phyloP scores from a whole-genome alignment of 139 green algal genomes.

The Spirogloea muscicola region DNA sequence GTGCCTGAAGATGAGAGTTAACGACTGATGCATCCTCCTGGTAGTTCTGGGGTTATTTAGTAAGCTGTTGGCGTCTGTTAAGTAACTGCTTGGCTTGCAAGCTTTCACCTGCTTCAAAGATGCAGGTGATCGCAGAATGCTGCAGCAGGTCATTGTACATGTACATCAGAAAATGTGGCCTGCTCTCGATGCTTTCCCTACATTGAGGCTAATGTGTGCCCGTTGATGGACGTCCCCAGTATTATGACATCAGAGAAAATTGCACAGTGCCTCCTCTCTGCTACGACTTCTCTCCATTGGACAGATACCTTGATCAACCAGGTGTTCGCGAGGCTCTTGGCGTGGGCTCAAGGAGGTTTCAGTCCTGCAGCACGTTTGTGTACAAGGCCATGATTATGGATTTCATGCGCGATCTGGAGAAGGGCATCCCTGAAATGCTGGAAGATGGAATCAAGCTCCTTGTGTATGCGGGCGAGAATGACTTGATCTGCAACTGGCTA shows the following conservation, averaged over 20 bases:
- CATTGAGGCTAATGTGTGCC: no score
- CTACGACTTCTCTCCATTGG: conserved; percentile 51
- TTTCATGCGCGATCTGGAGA: conserved; percentile 53
- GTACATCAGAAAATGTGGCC: no score
- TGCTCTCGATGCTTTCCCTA: no score
- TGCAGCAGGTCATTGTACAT: no score
- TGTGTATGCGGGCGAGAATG: conserved; percentile 53
- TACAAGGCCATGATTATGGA: conserved; percentile 48
- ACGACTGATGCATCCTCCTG: no score
- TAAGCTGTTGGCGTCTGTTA: no score
- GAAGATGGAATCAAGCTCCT: conserved; percentile 46
- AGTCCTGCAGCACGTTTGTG: conserved; percentile 29
- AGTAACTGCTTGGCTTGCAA: no score
- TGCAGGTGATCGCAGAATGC: no score
- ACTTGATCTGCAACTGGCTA: conserved; percentile 61
- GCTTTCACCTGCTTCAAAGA: no score
- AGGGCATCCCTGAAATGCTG: conserved; percentile 48
- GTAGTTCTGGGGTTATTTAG: no score
- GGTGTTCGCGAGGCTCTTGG: conserved; percentile 37
- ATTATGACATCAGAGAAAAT: conserved; percentile 54
- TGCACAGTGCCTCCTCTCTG: conserved; percentile 41
- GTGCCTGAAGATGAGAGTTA: no score
- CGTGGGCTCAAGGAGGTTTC: conserved; percentile 33
- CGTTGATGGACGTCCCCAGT: no score
- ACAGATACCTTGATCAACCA: conserved; percentile 38